Conservation (phyloP, 129 eudicot species). For the Pseudognaphalium luteoalbum region DNA sequence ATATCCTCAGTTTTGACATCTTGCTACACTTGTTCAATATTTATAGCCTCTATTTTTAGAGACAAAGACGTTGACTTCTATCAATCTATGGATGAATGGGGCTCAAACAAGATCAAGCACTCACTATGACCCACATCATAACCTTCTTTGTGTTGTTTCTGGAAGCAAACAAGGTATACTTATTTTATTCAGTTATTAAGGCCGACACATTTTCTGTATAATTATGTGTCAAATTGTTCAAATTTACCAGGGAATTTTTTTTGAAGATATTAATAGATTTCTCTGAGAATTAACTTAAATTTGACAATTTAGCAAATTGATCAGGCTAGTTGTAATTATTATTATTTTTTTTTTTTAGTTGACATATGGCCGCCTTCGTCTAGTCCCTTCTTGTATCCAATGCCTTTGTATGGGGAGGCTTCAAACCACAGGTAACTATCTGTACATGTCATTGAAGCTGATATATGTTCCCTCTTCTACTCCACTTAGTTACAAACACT, state of each 20-base stretch:
- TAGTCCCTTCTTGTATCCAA: slow-evolving; percentile 70
- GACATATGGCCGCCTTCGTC: slow-evolving; percentile 94
- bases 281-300: neutral
- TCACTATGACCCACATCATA: slow-evolving; percentile 98
- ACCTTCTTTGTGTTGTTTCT: slow-evolving; percentile 74
- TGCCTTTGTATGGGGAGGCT: slow-evolving; percentile 90
- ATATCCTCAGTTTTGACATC: slow-evolving; percentile 7
- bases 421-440: slow-evolving; percentile 83
- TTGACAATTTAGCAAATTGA: neutral
- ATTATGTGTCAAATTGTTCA: neutral
- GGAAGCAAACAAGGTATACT: slow-evolving; percentile 78
- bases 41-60: slow-evolving; percentile 71
- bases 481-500: slow-evolving; percentile 8
- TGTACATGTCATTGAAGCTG: slow-evolving; percentile 15
- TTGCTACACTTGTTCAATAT: slow-evolving; percentile 11
- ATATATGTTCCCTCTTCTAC: neutral
- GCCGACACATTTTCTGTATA: neutral
- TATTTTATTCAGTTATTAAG: neutral
- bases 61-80: slow-evolving; percentile 57
- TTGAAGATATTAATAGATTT: neutral
- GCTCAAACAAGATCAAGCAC: slow-evolving; percentile 78
- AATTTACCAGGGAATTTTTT: neutral
- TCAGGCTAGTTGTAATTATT: neutral
- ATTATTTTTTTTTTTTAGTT: slow-evolving; percentile 43
- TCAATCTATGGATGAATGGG: slow-evolving; percentile 92